A percentile compares a stretch with the other conserved stretches of the same genome.
Conservation (phyloP, 495 filamentous ascomycete genomes). For the Mytilinidion resinicola region DNA sequence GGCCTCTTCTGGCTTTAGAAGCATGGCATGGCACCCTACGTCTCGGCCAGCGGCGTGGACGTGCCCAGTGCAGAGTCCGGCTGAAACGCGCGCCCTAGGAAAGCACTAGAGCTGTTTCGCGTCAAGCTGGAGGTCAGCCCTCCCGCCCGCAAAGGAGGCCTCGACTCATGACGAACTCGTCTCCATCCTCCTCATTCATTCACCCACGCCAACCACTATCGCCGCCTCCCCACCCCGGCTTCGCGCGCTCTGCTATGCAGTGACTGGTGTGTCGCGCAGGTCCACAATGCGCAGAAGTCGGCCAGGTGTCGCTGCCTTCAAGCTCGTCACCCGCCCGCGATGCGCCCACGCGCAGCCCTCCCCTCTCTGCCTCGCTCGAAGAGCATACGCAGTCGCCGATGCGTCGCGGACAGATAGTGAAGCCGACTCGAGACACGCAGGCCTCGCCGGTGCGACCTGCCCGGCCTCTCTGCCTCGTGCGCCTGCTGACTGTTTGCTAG, state of each 20-base stretch:
- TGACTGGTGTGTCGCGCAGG: slow-evolving; percentile 2
- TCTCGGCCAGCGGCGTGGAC: neutral
- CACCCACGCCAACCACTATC: too few relatives aligned
- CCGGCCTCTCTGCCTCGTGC: neutral
- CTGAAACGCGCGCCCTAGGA: too few relatives aligned
- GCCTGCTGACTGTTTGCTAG: slow-evolving; percentile 33
- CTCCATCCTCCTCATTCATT: too few relatives aligned
- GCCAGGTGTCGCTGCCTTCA: slow-evolving; percentile 7
- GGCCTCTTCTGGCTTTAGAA: neutral
- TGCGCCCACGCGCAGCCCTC: neutral
- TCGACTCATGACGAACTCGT: too few relatives aligned
- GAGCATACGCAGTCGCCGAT: slow-evolving; percentile 14
- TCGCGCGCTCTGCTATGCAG: slow-evolving; percentile 10
- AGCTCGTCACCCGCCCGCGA: slow-evolving; percentile 8
- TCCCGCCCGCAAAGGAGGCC: too few relatives aligned
- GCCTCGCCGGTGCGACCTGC: slow-evolving; percentile 9
- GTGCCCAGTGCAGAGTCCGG: neutral
- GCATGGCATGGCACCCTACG: neutral
- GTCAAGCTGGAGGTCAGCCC: too few relatives aligned
- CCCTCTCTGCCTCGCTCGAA: slow-evolving; percentile 9
- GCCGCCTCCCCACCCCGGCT: neutral
- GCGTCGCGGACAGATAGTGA: neutral
- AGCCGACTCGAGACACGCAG: neutral
- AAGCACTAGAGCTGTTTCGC: too few relatives aligned
- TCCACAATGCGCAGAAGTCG: slow-evolving; percentile 19